Percentiles rank a stretch among this genome's conserved stretches.
These are phyloP conservation scores for Gentiana straminea DNA, from an alignment of 257 asterid species.

Conservation along the genomic window DNA sequence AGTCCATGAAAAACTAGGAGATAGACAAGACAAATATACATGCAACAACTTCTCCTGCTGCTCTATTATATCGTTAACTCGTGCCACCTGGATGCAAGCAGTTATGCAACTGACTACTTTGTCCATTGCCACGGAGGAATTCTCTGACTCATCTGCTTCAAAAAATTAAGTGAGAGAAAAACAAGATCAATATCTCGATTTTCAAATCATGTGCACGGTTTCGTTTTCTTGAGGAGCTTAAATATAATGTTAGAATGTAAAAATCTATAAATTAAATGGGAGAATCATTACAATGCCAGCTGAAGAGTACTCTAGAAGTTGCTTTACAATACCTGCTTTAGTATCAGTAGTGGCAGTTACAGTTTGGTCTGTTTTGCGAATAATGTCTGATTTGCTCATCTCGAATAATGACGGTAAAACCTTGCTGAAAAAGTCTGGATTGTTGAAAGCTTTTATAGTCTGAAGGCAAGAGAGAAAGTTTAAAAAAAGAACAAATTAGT, in stretches of 20 bases:
- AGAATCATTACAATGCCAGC: no score
- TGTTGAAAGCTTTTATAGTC: conserved; percentile 69
- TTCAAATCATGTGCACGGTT: no score
- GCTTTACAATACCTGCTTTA: conserved; percentile 42
- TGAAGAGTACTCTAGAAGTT: no score
- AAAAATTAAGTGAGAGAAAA: conserved; percentile 20
- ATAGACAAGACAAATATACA: conserved; percentile 45
- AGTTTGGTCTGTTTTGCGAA: conserved; percentile 28
- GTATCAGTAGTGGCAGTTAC: conserved; percentile 25
- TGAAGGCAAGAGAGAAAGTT: conserved; percentile 22
- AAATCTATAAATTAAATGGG: not conserved
- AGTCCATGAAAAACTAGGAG: conserved; percentile 72
- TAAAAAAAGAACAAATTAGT: not conserved
- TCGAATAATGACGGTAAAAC: conserved; percentile 62
- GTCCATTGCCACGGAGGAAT: conserved; percentile 48
- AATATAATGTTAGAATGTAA: not conserved
- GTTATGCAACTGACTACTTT: conserved; percentile 58
- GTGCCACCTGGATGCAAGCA: conserved; percentile 65
- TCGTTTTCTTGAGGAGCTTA: conserved; percentile 3
- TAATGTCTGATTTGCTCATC: conserved; percentile 44
- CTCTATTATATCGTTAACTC: conserved; percentile 51
- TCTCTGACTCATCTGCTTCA: conserved; percentile 52
- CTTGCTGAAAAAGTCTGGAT: conserved; percentile 58
- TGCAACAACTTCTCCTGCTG: conserved; percentile 53
- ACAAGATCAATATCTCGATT: conserved; percentile 2